These are phyloP conservation scores for Neoboletus brunneissimus DNA, from an alignment of 768 basidiomycete genomes.

Conservation along the genomic window DNA sequence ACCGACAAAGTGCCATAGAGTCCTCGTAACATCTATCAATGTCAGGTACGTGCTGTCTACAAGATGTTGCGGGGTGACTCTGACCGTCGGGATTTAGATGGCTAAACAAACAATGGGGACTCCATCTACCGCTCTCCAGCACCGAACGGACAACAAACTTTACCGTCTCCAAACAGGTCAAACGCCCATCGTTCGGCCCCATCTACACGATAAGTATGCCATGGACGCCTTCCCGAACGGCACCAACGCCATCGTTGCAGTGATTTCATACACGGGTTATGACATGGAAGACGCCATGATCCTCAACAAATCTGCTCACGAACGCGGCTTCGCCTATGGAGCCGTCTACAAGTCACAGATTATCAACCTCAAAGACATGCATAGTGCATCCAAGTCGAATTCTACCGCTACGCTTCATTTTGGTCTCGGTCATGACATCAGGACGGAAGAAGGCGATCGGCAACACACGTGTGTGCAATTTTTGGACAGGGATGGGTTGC, in stretches of 20 bases:
- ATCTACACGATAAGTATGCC: constrained; percentile 88
- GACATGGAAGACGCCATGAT: constrained; percentile 99
- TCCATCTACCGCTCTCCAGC: constrained; percentile 85
- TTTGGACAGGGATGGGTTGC: constrained; percentile 83
- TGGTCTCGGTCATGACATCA: constrained; percentile 78
- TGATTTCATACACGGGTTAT: constrained; percentile 99
- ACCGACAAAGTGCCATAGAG: constrained; percentile 43
- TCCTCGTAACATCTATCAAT: constrained; percentile 91
- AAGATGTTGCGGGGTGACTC: not conserved
- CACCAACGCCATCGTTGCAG: constrained; percentile 97
- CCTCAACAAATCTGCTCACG: constrained; percentile 96
- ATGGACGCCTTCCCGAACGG: constrained; percentile 99
- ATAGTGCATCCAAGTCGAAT: constrained; percentile 57
- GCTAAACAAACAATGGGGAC: constrained; percentile 99
- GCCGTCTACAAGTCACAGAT: constrained; percentile 95
- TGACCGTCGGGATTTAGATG: constrained; percentile 61
- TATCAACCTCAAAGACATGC: constrained; percentile 81
- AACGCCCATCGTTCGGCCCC: constrained; percentile 90
- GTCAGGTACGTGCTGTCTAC: constrained; percentile 55
- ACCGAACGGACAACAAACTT: constrained; percentile 97
- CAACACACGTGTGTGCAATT: constrained; percentile 46
- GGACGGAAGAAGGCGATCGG: constrained; percentile 44
- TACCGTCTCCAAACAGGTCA: constrained; percentile 96
- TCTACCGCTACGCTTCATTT: constrained; percentile 80
- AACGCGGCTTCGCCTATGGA: constrained; percentile 96